Percentiles rank a stretch among this genome's conserved stretches.
These are phyloP conservation scores for Scheffersomyces quercinus DNA, from an alignment of 1,139 yeast genomes.

Conservation along the genomic window DNA sequence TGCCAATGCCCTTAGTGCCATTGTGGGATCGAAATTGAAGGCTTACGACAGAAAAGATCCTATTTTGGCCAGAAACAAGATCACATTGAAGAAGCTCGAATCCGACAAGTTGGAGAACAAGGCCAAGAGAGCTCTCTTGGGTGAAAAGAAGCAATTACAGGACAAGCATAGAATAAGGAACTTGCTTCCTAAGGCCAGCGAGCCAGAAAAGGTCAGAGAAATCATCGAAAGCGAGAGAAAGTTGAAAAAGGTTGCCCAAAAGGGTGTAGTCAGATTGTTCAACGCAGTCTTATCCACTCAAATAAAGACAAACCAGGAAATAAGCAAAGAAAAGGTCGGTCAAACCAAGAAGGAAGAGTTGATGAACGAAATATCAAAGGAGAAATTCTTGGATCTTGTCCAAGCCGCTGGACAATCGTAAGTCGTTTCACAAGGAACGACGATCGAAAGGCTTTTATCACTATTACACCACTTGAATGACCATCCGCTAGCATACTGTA, in stretches of 20 bases:
- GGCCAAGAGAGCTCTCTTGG: slow-evolving; percentile 69
- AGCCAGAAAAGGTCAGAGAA: slow-evolving; percentile 53
- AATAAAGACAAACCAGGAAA: slow-evolving; percentile 50
- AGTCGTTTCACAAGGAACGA: not conserved
- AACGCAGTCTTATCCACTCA: slow-evolving; percentile 91
- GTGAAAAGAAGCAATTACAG: slow-evolving; percentile 68
- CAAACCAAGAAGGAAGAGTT: slow-evolving; percentile 57
- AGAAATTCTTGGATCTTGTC: slow-evolving; percentile 83
- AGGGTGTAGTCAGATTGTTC: slow-evolving; percentile 89
- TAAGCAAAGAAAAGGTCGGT: slow-evolving; percentile 36
- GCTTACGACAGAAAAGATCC: slow-evolving; percentile 90
- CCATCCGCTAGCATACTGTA: too few relatives aligned
- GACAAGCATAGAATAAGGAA: slow-evolving; percentile 70
- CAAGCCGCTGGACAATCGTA: slow-evolving; percentile 68
- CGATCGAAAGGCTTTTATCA: too few relatives aligned
- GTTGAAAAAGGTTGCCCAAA: slow-evolving; percentile 82
- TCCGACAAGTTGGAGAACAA: slow-evolving; percentile 80
- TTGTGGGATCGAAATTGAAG: slow-evolving; percentile 80
- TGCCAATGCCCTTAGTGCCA: slow-evolving; percentile 81
- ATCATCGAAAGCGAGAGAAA: slow-evolving; percentile 68
- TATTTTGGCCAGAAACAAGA: slow-evolving; percentile 77
- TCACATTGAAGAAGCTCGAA: slow-evolving; percentile 70
- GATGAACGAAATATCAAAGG: slow-evolving; percentile 82
- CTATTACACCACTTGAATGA: too few relatives aligned
- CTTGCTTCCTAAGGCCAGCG: slow-evolving; percentile 61